Evolutionary conservation across 225 moss, liverwort and hornwort species (phyloP).

Genomic region (Asterella californica): DNA sequence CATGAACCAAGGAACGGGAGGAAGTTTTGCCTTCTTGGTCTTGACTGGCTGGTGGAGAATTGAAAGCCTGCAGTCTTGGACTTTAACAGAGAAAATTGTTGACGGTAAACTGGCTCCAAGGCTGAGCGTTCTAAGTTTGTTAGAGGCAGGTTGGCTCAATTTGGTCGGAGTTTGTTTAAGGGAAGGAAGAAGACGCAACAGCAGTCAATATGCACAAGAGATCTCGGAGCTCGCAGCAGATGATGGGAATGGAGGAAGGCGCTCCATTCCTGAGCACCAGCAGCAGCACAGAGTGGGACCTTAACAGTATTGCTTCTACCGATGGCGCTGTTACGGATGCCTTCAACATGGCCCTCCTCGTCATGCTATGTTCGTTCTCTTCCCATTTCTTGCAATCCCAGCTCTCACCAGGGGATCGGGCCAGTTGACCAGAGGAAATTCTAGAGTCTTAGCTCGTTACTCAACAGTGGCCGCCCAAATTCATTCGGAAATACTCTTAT

Average conservation of each 20-base stretch:
- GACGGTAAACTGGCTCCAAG: too few relatives aligned
- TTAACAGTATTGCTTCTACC: not conserved
- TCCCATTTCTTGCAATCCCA: not conserved
- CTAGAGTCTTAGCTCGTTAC: not conserved
- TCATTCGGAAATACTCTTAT: not conserved
- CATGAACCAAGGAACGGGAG: not conserved
- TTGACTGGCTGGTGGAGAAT: not conserved
- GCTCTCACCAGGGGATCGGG: not conserved
- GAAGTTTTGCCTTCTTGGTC: not conserved
- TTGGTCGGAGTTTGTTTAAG: not conserved
- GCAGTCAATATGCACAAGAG: slow-evolving; percentile 39
- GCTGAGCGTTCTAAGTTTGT: not conserved
- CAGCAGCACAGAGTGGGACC: slow-evolving; percentile 21
- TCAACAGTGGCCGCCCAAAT: not conserved
- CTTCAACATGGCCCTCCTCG: slow-evolving; percentile 45
- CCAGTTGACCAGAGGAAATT: not conserved
- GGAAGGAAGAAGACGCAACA: not conserved
- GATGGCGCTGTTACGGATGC: slow-evolving; percentile 26
- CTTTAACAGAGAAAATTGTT: not conserved
- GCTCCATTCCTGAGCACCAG: slow-evolving; percentile 22
- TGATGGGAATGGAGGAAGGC: slow-evolving; percentile 46
- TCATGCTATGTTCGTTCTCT: slow-evolving; percentile 40
- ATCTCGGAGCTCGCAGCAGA: slow-evolving; percentile 39
- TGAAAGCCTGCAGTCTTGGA: not conserved
- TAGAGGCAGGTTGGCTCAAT: not conserved